A percentile compares a stretch with the other conserved stretches of the same genome.
Evolutionary conservation across 176 grass and related monocot genomes (phyloP).

Genomic region (Carex scoparia): DNA sequence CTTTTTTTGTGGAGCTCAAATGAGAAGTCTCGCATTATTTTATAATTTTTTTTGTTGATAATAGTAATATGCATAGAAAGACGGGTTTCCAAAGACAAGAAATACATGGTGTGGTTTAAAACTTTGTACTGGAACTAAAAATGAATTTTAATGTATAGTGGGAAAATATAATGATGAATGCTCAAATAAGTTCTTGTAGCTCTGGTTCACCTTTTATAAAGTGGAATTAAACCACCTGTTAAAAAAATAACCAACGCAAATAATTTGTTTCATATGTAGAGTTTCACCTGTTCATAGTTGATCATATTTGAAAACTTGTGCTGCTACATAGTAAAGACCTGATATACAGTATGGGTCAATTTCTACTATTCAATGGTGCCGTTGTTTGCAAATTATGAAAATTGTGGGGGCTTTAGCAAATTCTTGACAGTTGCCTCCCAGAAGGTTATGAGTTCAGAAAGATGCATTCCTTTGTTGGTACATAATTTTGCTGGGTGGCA

Average conservation of each 20-base stretch:
- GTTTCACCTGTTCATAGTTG: neutral
- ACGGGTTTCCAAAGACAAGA: neutral
- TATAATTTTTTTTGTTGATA: neutral
- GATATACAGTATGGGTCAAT: neutral
- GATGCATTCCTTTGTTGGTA: neutral
- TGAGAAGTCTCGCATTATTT: too few species aligned
- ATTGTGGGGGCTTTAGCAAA: neutral
- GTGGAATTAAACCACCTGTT: neutral
- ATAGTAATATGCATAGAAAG: neutral
- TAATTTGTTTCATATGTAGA: neutral
- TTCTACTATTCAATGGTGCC: neutral
- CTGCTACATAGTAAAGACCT: neutral
- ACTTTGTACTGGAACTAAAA: neutral
- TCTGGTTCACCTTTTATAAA: neutral
- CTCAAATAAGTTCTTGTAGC: neutral
- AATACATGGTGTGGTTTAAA: neutral
- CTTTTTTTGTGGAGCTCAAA: too few species aligned
- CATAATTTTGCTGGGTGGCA: neutral
- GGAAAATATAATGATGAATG: neutral
- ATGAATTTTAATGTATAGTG: neutral
- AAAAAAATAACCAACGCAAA: neutral
- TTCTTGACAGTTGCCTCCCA: neutral
- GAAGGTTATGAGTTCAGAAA: neutral
- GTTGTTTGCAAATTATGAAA: neutral
- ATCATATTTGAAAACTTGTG: neutral